phyloP scores from a whole-genome alignment of 106 monocot genomes.

The Dendrobium huoshanense region DNA sequence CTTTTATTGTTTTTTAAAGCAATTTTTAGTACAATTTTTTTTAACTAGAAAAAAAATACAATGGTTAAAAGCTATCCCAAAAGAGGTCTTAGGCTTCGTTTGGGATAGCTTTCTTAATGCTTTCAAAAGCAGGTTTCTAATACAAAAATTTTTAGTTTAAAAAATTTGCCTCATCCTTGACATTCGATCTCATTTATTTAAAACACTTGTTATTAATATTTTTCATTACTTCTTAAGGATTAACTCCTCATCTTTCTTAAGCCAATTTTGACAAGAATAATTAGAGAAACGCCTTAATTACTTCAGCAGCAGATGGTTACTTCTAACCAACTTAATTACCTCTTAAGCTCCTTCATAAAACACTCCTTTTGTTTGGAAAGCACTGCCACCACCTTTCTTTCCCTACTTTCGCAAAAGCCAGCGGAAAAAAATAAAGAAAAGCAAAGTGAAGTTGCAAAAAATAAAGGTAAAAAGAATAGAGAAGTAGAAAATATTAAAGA shows the following conservation, averaged over 20 bases:
- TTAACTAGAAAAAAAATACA: no score
- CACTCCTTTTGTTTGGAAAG: constrained; percentile 30
- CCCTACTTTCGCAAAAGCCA: constrained; percentile 42
- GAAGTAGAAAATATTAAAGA: constrained; percentile 8
- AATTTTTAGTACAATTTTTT: no score
- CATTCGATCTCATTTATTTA: not conserved
- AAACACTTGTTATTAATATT: not conserved
- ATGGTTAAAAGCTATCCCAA: no score
- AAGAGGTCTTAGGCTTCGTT: no score
- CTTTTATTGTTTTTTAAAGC: no score
- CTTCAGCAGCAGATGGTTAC: not conserved
- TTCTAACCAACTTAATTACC: not conserved
- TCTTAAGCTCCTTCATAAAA: constrained; percentile 5
- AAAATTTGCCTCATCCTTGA: no score
- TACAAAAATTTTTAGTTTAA: no score
- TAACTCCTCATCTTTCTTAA: not conserved
- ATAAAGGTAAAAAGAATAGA: constrained; percentile 15
- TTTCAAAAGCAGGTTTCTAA: no score
- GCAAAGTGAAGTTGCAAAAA: constrained; percentile 12
- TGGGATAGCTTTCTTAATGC: no score
- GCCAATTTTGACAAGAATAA: not conserved
- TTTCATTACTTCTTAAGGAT: not conserved
- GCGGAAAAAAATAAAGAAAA: constrained; percentile 20
- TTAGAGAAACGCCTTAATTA: not conserved
- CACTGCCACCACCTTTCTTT: constrained; percentile 37